Percentiles rank a stretch among this genome's conserved stretches.
Conservation (phyloP, 352 stramenopile species). For the Halophytophthora polymorphica region DNA sequence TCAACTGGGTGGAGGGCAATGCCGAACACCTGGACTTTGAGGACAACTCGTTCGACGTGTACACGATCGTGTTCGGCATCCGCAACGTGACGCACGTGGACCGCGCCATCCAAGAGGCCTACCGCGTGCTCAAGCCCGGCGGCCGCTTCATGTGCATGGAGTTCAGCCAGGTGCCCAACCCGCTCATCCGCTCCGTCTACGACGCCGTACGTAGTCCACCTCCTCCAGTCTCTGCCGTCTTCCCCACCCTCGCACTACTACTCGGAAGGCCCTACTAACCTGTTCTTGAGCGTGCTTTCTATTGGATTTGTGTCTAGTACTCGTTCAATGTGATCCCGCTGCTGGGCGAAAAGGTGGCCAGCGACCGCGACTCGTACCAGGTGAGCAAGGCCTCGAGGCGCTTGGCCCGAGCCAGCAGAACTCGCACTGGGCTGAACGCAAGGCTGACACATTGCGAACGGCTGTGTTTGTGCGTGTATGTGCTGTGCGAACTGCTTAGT, state of each 20-base stretch:
- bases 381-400: constrained; percentile 13
- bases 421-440: background rate
- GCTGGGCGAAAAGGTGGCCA: constrained; percentile 92
- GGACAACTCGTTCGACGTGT: constrained; percentile 96
- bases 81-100: constrained; percentile 98
- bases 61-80: constrained; percentile 99
- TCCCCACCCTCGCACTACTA: background rate
- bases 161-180: constrained; percentile 95
- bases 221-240: background rate
- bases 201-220: constrained; percentile 66
- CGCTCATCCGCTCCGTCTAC: constrained; percentile 92
- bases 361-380: constrained; percentile 97
- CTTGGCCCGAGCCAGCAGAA: background rate
- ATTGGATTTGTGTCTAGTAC: constrained; percentile 68
- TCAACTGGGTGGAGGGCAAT: constrained; percentile 94
- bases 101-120: constrained; percentile 92
- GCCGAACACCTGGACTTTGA: constrained; percentile 95
- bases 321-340: constrained; percentile 98
- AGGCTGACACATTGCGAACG: background rate
- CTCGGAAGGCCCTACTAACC: background rate
- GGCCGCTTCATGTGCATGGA: constrained; percentile 98
- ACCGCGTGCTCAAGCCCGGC: constrained; percentile 94
- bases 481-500: constrained; percentile 48
- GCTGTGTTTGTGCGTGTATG: constrained; percentile 1
- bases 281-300: background rate